These are phyloP conservation scores for Aspergillus sp. DNA, from an alignment of 2,329 filamentous ascomycete genomes.

Conservation along the genomic window DNA sequence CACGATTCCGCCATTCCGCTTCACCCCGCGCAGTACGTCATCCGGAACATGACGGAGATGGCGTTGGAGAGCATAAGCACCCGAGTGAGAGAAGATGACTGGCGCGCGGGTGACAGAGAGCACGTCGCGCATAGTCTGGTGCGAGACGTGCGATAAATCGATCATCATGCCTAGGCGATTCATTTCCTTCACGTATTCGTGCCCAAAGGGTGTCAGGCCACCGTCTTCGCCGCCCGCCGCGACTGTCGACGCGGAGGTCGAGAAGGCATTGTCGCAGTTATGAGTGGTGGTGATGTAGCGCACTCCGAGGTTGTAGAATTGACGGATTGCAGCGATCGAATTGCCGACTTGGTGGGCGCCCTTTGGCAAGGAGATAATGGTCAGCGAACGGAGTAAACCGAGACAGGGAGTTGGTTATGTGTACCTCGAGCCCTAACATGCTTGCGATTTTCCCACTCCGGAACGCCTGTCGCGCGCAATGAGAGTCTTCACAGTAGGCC, in stretches of 20 bases:
- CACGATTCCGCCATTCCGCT: neutral
- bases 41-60: neutral
- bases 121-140: neutral
- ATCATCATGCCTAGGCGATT: constrained; percentile 13
- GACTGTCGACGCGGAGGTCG: constrained; percentile 6
- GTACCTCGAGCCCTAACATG: neutral
- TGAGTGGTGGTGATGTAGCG: constrained; percentile 24
- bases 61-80: neutral
- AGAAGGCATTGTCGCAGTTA: constrained; percentile 23
- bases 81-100: neutral
- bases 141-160: neutral
- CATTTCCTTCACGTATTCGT: constrained; percentile 5
- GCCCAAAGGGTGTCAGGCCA: neutral
- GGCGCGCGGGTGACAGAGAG: neutral
- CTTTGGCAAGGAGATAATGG: neutral
- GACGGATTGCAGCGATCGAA: constrained; percentile 20
- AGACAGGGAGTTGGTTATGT: neutral
- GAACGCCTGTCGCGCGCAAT: neutral
- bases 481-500: neutral
- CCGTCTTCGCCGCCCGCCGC: neutral
- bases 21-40: neutral
- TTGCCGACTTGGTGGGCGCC: constrained; percentile 8
- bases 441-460: neutral
- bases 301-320: constrained; percentile 21
- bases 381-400: neutral